Base-by-base conservation (phyloP, 345 rosid genomes). In the Hirschfeldia incana region DNA sequence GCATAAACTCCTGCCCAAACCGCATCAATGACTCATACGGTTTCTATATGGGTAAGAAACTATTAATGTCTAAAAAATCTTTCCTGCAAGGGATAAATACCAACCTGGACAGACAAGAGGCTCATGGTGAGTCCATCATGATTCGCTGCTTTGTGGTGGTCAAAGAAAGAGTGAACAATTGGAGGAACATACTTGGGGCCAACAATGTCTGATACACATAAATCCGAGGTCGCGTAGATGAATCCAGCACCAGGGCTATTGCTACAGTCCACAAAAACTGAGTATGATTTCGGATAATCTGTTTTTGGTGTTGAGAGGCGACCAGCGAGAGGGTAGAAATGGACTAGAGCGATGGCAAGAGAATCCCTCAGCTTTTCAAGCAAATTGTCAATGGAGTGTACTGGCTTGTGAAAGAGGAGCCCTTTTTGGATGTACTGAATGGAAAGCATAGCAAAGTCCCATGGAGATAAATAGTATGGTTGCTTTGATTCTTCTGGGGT, bases 271-370 rank as follows among this genome's bases (percentile, higher is more conserved):
- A 89, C 89, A 58, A 64, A 88, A 65, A 94, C 81, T 0, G 82
- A 80, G 58, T 78, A 88, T 1, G 89, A 81, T 2, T 85, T 74
- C 0, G 88, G 88, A 39, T 77, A 76, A 8, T 82, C 65, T 0
- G 42, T 33, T 60, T 29, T 77, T 3, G 16, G 5, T 0, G 94
- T 80, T 10, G 72, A 77, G 0, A 92, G 83, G 13, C 97, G 89
- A 70, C 98, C 94, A 2, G 91, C 81, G 0, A 92, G 89, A 0
- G 98, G 97, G 78, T 92, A 91, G 85, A 87, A 90, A 79, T 94
- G 90, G 49, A 85, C 79, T 0, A 92, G 97, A 11, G 94, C 85
- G 86, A 84, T 76, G 7, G 93, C 81, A 83, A 87, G 3, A 70
- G 63, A 32, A 17, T 26, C 51, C 11, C 51, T 12, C 51, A 11